Conservation (phyloP, 2,329 filamentous ascomycete species). For the Dryadomyces quercivorus region DNA sequence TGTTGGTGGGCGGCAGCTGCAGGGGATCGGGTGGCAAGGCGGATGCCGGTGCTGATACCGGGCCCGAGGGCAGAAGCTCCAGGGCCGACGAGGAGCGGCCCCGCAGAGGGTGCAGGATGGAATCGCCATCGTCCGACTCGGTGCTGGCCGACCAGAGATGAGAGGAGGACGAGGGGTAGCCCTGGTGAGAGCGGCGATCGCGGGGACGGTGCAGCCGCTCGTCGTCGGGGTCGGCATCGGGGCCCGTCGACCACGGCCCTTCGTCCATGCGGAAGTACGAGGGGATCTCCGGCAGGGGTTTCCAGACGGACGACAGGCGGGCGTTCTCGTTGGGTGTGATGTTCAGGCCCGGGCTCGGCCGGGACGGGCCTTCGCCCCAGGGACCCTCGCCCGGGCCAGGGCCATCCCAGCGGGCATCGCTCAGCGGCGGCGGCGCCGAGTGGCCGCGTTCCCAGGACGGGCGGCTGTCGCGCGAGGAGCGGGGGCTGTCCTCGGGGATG, state of each 20-base stretch:
- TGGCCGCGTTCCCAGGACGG: slow-evolving; percentile 30
- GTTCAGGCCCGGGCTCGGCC: neutral
- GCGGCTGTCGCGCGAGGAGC: slow-evolving; percentile 16
- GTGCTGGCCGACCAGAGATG: neutral
- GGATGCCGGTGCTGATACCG: neutral
- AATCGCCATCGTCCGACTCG: neutral
- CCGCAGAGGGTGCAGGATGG: slow-evolving; percentile 5
- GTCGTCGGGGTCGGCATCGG: slow-evolving; percentile 17
- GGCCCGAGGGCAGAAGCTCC: neutral
- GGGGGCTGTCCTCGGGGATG: slow-evolving; percentile 12
- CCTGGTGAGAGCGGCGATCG: neutral
- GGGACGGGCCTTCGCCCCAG: neutral
- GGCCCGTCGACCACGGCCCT: slow-evolving; percentile 30
- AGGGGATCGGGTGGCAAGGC: neutral
- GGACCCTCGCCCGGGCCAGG: neutral
- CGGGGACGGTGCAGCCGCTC: slow-evolving; percentile 7
- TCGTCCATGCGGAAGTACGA: slow-evolving; percentile 31
- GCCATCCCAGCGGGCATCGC: slow-evolving; percentile 34
- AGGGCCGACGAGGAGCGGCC: neutral
- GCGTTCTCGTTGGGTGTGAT: neutral
- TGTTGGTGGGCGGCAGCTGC: neutral
- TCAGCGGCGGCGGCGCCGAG: slow-evolving; percentile 36
- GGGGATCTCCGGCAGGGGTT: slow-evolving; percentile 28
- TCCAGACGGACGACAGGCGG: slow-evolving; percentile 18
- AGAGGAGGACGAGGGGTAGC: neutral